phyloP scores from a whole-genome alignment of 2,329 filamentous ascomycete species.

The Aphanoascus verrucosus region DNA sequence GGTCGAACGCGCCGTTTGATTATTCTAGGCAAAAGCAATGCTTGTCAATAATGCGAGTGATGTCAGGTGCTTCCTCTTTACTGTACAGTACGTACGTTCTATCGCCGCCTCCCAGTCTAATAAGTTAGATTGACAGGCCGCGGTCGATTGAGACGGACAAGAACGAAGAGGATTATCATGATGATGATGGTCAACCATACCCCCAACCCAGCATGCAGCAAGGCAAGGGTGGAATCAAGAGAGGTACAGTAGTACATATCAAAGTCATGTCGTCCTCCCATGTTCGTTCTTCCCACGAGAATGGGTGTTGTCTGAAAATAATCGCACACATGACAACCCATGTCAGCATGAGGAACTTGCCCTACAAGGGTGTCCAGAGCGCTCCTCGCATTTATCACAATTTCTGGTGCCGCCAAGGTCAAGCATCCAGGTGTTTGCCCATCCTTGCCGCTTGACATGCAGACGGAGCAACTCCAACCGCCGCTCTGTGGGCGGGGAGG shows the following conservation, averaged over 20 bases:
- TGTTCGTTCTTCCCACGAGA: neutral
- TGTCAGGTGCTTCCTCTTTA: constrained; percentile 5
- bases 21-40: neutral
- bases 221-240: too few relatives aligned
- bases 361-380: neutral
- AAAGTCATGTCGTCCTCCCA: neutral
- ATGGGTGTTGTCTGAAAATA: neutral
- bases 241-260: neutral
- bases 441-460: constrained; percentile 7
- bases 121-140: neutral
- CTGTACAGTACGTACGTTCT: neutral
- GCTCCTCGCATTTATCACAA: neutral
- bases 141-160: neutral
- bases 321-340: neutral
- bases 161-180: too few relatives aligned
- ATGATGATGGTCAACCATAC: too few relatives aligned
- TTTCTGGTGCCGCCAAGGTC: neutral
- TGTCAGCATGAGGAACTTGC: neutral
- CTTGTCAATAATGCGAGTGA: neutral
- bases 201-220: too few relatives aligned
- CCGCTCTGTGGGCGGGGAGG: neutral
- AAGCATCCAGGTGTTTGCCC: neutral
- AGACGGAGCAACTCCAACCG: constrained; percentile 9
- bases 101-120: neutral
- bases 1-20: constrained; percentile 5